These are phyloP conservation scores for Seiridium cupressi DNA, from an alignment of 2,329 filamentous ascomycete genomes.

Conservation along the genomic window DNA sequence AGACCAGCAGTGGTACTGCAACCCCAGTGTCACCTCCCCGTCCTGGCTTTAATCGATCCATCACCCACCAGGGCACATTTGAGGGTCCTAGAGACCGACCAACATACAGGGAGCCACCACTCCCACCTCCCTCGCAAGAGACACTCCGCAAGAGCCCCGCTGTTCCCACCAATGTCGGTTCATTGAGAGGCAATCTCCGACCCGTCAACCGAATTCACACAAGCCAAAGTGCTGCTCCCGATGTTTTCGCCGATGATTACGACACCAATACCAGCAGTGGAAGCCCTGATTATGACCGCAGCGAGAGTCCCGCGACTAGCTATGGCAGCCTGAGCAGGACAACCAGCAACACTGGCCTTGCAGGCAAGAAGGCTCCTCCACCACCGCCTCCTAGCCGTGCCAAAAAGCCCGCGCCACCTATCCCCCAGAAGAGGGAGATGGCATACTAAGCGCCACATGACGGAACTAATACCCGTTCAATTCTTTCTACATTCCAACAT, in stretches of 20 bases:
- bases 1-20: constrained; percentile 17
- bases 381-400: constrained; percentile 44
- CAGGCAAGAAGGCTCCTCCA: constrained; percentile 39
- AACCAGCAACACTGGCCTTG: constrained; percentile 32
- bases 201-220: constrained; percentile 45
- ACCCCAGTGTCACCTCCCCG: constrained; percentile 24
- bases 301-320: constrained; percentile 55
- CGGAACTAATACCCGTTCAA: too few species aligned
- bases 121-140: constrained; percentile 18
- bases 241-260: constrained; percentile 49
- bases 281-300: constrained; percentile 50
- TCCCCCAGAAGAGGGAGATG: constrained; percentile 37
- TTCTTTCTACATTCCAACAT: too few species aligned
- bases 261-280: constrained; percentile 49
- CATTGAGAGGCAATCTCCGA: constrained; percentile 41
- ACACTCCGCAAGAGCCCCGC: constrained; percentile 17
- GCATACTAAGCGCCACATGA: constrained; percentile 15
- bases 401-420: constrained; percentile 56
- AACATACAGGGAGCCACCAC: constrained; percentile 25
- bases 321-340: constrained; percentile 52
- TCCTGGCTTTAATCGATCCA: constrained; percentile 24
- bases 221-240: constrained; percentile 32
- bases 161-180: constrained; percentile 26
- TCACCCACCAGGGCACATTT: constrained; percentile 18
- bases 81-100: constrained; percentile 18